Base-by-base conservation (phyloP, 192 early-diverging fungal genomes). In the Backusella parvicylindrica region DNA sequence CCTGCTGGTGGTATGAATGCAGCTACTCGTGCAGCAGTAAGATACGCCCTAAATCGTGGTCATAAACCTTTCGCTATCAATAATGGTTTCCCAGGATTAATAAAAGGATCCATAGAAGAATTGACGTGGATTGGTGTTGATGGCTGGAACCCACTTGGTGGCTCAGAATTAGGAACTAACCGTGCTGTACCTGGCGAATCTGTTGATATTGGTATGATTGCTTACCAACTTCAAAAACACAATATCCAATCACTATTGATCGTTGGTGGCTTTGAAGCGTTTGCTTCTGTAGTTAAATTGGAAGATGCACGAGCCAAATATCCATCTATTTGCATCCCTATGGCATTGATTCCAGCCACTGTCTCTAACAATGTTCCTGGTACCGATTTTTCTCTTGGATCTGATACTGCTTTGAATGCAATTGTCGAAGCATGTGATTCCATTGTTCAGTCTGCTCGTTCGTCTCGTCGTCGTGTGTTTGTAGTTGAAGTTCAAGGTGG, bases 1-100 rank as follows among this genome's bases (percentile, higher is more conserved):
- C 97, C 97, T 36, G 97, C 97, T 6, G 95, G 95, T 53, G 97
- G 97, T 64, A 97, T 98, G 95, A 99, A 98, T 85, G 90, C 95
- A 26, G 97, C 97, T 2, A 96, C 96, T 0, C 89, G 96, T 49
- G 89, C 91, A 21, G 92, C 92, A 1, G 95, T 93, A 15, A 91
- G 95, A 13, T 89, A 94, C 67, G 93, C 93, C 26, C 84, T 95
- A 37, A 95, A 96, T 81, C 91, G 92, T 33, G 97, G 97, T 0
- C 95, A 97, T 75, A 87, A 78, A 1, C 88, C 93, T 11, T 81
- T 98, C 72, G 97, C 83, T 36, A 93, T 99, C 64, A 84, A 88
- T 77, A 99, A 99, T 78, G 95, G 97, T 11, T 97, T 97, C 83
- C 87, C 90, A n/a, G 97, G 97, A 38, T 86, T 99, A 64, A 86